Percentiles rank a stretch among this genome's conserved stretches.
These are phyloP conservation scores for Ceratocystis ficicola DNA, from an alignment of 2,329 filamentous ascomycete genomes.

Conservation along the genomic window DNA sequence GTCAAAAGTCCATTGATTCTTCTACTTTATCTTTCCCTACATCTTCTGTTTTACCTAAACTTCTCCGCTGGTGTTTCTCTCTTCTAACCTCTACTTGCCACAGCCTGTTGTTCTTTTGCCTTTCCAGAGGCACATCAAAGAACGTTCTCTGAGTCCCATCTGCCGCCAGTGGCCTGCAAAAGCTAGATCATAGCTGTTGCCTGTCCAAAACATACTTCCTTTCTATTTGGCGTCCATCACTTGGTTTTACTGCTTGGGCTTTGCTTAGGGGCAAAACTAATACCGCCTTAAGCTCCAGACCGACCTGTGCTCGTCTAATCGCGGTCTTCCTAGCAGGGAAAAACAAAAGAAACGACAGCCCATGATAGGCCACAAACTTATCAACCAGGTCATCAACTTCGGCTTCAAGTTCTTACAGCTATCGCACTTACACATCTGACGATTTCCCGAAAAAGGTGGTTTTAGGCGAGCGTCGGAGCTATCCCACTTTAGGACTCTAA, in stretches of 20 bases:
- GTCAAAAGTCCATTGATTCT: not conserved
- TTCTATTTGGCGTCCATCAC: not conserved
- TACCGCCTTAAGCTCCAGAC: not conserved
- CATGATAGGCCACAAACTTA: not conserved
- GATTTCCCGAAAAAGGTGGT: not conserved
- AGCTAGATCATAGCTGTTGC: not conserved
- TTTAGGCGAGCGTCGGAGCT: not conserved
- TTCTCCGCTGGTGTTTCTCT: not conserved
- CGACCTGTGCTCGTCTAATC: too few species aligned
- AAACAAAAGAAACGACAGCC: not conserved
- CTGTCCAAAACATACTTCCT: not conserved
- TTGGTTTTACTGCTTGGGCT: not conserved
- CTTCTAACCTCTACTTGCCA: not conserved
- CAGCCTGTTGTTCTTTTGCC: not conserved
- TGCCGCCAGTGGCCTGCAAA: not conserved
- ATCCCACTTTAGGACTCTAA: conserved; percentile 1
- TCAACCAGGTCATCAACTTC: not conserved
- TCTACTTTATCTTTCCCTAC: not conserved
- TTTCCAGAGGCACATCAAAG: not conserved
- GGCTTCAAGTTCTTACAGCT: conserved; percentile 5
- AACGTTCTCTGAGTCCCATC: not conserved
- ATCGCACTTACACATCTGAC: not conserved
- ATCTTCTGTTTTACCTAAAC: not conserved
- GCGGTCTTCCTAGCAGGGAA: too few species aligned
- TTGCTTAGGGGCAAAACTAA: not conserved